These are phyloP conservation scores for Cyberlindnera nakhonratchasimensis DNA, from an alignment of 805 yeast genomes.

Conservation along the genomic window DNA sequence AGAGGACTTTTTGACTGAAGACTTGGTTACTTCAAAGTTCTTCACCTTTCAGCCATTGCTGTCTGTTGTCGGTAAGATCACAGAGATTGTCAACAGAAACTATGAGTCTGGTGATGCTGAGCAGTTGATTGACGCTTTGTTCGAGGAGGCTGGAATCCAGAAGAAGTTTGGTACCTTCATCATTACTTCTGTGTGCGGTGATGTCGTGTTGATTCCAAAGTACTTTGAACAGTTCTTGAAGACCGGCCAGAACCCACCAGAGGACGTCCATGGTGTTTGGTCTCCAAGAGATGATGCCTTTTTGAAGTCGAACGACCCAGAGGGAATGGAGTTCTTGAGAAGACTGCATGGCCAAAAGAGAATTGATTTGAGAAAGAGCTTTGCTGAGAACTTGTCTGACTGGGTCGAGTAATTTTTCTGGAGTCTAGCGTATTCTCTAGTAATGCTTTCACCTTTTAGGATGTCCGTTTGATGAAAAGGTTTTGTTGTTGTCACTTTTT, in stretches of 20 bases:
- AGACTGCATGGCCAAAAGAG: slow-evolving; percentile 40
- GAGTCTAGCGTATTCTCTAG: slow-evolving; percentile 1
- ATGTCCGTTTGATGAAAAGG: background rate
- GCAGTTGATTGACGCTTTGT: slow-evolving; percentile 37
- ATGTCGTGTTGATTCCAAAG: slow-evolving; percentile 39
- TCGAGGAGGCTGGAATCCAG: slow-evolving; percentile 40
- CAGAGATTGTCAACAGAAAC: slow-evolving; percentile 38
- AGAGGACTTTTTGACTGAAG: slow-evolving; percentile 35
- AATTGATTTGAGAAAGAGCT: slow-evolving; percentile 39
- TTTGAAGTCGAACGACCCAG: slow-evolving; percentile 33
- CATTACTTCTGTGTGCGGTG: slow-evolving; percentile 43
- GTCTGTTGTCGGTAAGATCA: slow-evolving; percentile 33
- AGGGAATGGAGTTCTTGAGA: slow-evolving; percentile 32
- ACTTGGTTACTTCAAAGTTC: slow-evolving; percentile 34
- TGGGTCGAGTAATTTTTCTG: slow-evolving; percentile 8
- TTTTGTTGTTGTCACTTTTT: background rate
- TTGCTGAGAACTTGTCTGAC: slow-evolving; percentile 31
- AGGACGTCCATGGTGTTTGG: slow-evolving; percentile 43
- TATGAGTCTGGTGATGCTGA: slow-evolving; percentile 43
- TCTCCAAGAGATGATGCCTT: slow-evolving; percentile 40
- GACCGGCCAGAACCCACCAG: slow-evolving; percentile 41
- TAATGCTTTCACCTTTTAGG: background rate
- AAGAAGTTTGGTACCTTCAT: slow-evolving; percentile 41
- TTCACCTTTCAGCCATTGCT: slow-evolving; percentile 32
- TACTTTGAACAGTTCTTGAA: slow-evolving; percentile 39